Base-by-base conservation (phyloP, 257 asterid genomes). In the Primulina huaijiensis region DNA sequence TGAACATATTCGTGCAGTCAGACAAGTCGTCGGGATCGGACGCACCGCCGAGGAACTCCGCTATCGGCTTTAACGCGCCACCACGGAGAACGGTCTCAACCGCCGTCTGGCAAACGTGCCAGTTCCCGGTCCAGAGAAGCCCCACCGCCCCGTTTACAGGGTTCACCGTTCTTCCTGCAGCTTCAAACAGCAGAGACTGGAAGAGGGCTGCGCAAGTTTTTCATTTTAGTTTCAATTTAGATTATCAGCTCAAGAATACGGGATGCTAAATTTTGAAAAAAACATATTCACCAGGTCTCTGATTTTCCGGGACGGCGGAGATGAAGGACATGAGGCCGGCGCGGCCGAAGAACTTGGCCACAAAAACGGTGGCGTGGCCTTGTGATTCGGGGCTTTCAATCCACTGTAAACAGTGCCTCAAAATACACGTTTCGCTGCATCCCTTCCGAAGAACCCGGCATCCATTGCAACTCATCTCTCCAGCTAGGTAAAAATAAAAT, bases 121-220 rank as follows among this genome's bases (percentile, higher is more conserved):
- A 88, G 70, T 82, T 88, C 1, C 92, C 92, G 0, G 84, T 75
- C 81, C 86, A 72, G 12, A 88, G 75, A 64, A 88, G 74, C 4
- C 95, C 95, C 59, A 85, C 87, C 2, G 90, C 90, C 2, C 95
- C 95, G 70, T 83, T 84, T 16, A 88, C 92, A 7, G 92, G 95
- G 43, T 87, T 88, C 69, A 88, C 92, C n/a, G 92, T 84, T 74
- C 95, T 83, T 27, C 95, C 95, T 11, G 90, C 95, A 17, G 90
- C 95, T 79, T 88, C 95, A 35, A 79, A 88, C 40, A 88, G 70
- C 55, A 88, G 72, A 11, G 95, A 86, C 81, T 80, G 90, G 56
- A 88, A 88, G 9, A 88, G 74, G 75, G 85, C 95, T 88, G 88
- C 67, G 64, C 29, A 61, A 16, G 57, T 19, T 38, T 17, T 11